Percentiles rank a stretch among this genome's conserved stretches.
Evolutionary conservation across 2,329 filamentous ascomycete genomes (phyloP).

Genomic region (Fusarium penzigii): DNA sequence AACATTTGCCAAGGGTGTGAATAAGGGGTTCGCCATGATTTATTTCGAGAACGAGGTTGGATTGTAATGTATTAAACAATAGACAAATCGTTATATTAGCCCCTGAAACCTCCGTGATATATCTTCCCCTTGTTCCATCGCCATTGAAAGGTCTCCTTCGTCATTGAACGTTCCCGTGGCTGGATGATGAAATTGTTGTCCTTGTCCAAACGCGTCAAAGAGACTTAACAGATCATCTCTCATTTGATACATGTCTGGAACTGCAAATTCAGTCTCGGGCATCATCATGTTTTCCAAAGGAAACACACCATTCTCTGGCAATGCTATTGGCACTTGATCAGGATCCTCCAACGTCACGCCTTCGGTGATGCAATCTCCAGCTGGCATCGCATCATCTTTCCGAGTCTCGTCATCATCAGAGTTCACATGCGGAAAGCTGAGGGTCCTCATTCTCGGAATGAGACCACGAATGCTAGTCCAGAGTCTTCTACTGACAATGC

Average conservation of each 20-base stretch:
- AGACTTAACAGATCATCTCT: slow-evolving; percentile 37
- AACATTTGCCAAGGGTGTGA: slow-evolving; percentile 31
- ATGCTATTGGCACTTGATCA: background rate
- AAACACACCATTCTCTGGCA: background rate
- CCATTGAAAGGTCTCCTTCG: slow-evolving; percentile 6
- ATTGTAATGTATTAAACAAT: slow-evolving; percentile 2
- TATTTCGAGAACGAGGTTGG: slow-evolving; percentile 41
- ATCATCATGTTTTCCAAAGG: slow-evolving; percentile 14
- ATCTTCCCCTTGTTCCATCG: slow-evolving; percentile 26
- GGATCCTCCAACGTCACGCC: background rate
- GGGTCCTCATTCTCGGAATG: slow-evolving; percentile 32
- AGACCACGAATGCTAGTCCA: slow-evolving; percentile 39
- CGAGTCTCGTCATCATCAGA: background rate
- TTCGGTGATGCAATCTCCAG: background rate
- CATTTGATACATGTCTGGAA: slow-evolving; percentile 38
- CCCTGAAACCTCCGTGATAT: slow-evolving; percentile 37
- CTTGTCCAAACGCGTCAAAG: slow-evolving; percentile 38
- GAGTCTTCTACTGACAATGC: slow-evolving; percentile 33
- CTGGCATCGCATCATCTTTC: background rate
- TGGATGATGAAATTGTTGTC: slow-evolving; percentile 22
- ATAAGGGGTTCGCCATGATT: slow-evolving; percentile 51
- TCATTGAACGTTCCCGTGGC: slow-evolving; percentile 12
- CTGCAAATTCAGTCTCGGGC: slow-evolving; percentile 11
- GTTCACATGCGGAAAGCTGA: slow-evolving; percentile 24
- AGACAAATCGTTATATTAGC: slow-evolving; percentile 21